Percentiles rank a stretch among this genome's conserved stretches.
phyloP scores from a whole-genome alignment of 768 basidiomycete genomes.

The Nevesoporus exiguus region DNA sequence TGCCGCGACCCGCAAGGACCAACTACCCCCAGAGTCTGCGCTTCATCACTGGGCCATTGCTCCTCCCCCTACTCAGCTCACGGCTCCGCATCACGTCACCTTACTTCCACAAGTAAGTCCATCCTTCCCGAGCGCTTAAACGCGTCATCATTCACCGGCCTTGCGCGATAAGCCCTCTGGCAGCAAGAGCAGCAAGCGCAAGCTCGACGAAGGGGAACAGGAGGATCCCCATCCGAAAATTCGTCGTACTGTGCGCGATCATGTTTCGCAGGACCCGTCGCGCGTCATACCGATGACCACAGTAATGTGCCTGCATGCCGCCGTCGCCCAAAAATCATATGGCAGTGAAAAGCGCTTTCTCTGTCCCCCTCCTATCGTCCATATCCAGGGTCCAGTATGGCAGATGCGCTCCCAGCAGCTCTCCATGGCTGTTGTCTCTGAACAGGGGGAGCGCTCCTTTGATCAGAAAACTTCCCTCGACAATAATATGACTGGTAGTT shows the following conservation, averaged over 20 bases:
- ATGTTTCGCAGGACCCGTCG: slow-evolving; percentile 69
- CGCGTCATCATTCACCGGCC: slow-evolving; percentile 26
- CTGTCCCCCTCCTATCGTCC: slow-evolving; percentile 90
- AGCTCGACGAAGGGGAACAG: slow-evolving; percentile 60
- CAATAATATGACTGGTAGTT: slow-evolving; percentile 80
- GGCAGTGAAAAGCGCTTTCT: slow-evolving; percentile 94
- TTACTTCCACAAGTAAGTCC: slow-evolving; percentile 40
- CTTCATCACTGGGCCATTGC: slow-evolving; percentile 39
- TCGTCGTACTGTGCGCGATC: slow-evolving; percentile 79
- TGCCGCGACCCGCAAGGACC: slow-evolving; percentile 32
- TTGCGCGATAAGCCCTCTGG: slow-evolving; percentile 27
- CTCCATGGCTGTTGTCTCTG: slow-evolving; percentile 82
- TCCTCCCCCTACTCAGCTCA: slow-evolving; percentile 31
- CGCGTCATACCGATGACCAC: slow-evolving; percentile 87
- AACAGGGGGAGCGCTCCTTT: slow-evolving; percentile 77
- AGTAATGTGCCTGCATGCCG: slow-evolving; percentile 85
- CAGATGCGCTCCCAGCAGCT: slow-evolving; percentile 79
- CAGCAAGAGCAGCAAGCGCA: slow-evolving; percentile 62
- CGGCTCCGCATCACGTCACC: slow-evolving; percentile 27
- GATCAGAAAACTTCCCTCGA: slow-evolving; percentile 84
- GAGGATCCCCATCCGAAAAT: slow-evolving; percentile 73
- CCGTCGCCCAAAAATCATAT: slow-evolving; percentile 94
- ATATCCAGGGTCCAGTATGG: slow-evolving; percentile 86
- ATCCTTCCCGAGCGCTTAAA: slow-evolving; percentile 28
- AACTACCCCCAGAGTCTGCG: slow-evolving; percentile 26